Evolutionary conservation across 140 eudicot species (phyloP), one percentile per base, ranked within the genome.

Genomic region (Oenanthe javanica): DNA sequence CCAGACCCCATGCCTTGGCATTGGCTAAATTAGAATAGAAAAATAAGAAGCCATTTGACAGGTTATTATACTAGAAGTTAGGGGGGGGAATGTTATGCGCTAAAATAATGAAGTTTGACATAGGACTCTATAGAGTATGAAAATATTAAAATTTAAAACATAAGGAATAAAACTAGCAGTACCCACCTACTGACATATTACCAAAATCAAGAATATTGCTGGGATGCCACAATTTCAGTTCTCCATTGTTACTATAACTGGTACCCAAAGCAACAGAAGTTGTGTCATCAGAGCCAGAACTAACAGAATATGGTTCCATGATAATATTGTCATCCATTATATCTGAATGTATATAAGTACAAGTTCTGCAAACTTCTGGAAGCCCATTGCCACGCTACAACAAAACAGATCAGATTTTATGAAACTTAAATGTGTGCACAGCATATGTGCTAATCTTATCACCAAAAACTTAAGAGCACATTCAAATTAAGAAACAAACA

Each of bases 301-400:
- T 69, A 45, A 47, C 45, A 74, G 11, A 46, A 69, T 74, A 84
- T 25, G 86, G 89, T 80, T 88, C 91, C 92, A 94, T 81, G 87
- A 87, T 87, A 84, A 94, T 80, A 84, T 94, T 94, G 80, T 94
- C 98, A 83, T 94, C 97, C 98, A 94, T 94, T 51, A 94, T 85
- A 71, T 94, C 98, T 2, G 98, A 86, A 87, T 94, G 98, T 86
- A 94, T 81, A 97, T 97, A 94, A 63, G 95, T 84, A 85, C 89
- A 92, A 74, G 83, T 67, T 82, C 77, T 87, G 36, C 50, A 46
- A 82, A 81, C 80, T 80, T 87, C 87, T 8, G 83, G 80, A 70
- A 9, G 59, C 47, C 86, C 89, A 25, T 86, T 72, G 57, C 84
- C 90, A 82, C 86, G 81, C 97, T 92, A 78, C 46, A 83, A 76